phyloP scores from a whole-genome alignment of 495 filamentous ascomycete species.

The Neurospora sp. region DNA sequence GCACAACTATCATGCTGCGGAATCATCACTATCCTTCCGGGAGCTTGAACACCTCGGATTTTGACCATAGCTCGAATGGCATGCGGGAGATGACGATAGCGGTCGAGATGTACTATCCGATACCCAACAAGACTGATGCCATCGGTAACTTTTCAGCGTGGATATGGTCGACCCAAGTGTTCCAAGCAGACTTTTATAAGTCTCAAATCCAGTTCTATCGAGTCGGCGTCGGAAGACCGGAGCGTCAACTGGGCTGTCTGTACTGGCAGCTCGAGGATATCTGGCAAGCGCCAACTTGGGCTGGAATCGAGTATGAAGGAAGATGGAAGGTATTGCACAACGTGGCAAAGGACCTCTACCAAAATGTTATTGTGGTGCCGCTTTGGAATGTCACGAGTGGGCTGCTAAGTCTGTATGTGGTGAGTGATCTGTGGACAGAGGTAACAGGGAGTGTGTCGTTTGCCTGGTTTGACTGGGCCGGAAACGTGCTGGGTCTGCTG shows the following conservation, averaged over 20 bases:
- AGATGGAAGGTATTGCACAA: slow-evolving; percentile 60
- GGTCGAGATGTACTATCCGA: slow-evolving; percentile 50
- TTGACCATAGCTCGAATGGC: slow-evolving; percentile 29
- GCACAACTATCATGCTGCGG: slow-evolving; percentile 45
- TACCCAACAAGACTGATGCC: slow-evolving; percentile 46
- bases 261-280: slow-evolving; percentile 67
- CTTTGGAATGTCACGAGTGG: slow-evolving; percentile 49
- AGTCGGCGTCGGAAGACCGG: slow-evolving; percentile 47
- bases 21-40: slow-evolving; percentile 57
- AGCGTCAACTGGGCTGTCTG: slow-evolving; percentile 51
- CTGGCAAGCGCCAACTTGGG: slow-evolving; percentile 62
- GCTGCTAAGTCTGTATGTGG: slow-evolving; percentile 50
- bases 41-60: slow-evolving; percentile 38
- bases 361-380: slow-evolving; percentile 50
- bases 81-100: slow-evolving; percentile 58
- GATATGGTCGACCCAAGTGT: slow-evolving; percentile 57
- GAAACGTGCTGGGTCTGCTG: slow-evolving; percentile 4
- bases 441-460: slow-evolving; percentile 15
- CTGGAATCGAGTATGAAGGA: slow-evolving; percentile 53
- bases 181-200: slow-evolving; percentile 59
- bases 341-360: slow-evolving; percentile 49
- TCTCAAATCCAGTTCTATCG: slow-evolving; percentile 57
- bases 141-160: slow-evolving; percentile 60
- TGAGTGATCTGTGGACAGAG: slow-evolving; percentile 43
- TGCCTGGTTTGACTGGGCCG: slow-evolving; percentile 22